These are phyloP conservation scores for Aspergillus sparsus DNA, from an alignment of 495 filamentous ascomycete species.

Conservation along the genomic window DNA sequence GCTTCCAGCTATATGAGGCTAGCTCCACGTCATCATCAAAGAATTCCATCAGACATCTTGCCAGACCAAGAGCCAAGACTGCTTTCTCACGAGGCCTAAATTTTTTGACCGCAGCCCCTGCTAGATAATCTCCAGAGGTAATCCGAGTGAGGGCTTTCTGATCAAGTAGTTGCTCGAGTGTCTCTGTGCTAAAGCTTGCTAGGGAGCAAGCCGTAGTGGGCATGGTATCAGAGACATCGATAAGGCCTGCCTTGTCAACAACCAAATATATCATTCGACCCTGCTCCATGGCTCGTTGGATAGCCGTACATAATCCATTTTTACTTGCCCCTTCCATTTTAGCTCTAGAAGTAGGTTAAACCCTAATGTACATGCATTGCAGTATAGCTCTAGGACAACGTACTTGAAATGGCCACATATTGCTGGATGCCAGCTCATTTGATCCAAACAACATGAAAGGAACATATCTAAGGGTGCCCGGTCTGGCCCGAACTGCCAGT, in stretches of 20 bases:
- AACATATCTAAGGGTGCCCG: conserved; percentile 10
- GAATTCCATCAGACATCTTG: conserved; percentile 5
- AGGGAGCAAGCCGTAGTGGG: background rate
- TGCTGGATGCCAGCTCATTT: conserved; percentile 1
- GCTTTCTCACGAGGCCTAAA: conserved; percentile 4
- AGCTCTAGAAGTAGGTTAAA: background rate
- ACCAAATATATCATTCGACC: conserved; percentile 1
- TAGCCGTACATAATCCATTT: conserved; percentile 6
- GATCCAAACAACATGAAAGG: conserved; percentile 2
- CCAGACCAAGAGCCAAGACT: background rate
- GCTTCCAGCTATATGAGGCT: conserved; percentile 7
- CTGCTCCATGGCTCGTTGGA: conserved; percentile 3
- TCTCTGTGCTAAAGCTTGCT: conserved; percentile 1
- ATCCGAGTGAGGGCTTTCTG: conserved; percentile 8
- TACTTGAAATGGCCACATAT: background rate
- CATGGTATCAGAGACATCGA: conserved; percentile 9
- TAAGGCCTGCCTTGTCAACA: background rate
- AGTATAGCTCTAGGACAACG: too few species aligned
- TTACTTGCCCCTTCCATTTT: background rate
- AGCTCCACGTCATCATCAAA: conserved; percentile 6
- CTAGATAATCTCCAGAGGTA: conserved; percentile 2
- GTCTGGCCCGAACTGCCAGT: background rate
- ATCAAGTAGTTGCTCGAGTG: conserved; percentile 3
- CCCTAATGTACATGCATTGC: too few species aligned
- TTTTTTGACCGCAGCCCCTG: background rate